These are phyloP conservation scores for Leccinum fuscescens DNA, from an alignment of 1,284 basidiomycete genomes.

Conservation along the genomic window DNA sequence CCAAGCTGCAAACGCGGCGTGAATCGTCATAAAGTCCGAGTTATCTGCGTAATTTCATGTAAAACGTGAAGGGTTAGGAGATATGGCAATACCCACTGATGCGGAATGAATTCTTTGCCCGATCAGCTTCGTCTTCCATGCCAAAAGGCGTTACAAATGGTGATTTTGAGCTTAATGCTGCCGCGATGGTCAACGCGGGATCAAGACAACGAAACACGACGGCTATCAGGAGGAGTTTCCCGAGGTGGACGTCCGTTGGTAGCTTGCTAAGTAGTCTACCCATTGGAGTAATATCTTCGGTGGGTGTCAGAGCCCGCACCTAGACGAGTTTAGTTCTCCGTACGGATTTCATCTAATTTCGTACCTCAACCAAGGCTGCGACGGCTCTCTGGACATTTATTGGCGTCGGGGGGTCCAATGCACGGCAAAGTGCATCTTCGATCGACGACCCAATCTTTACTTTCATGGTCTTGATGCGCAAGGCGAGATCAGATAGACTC, in stretches of 20 bases:
- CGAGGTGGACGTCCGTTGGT: conserved; percentile 95
- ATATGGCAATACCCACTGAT: conserved; percentile 48
- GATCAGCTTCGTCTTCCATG: conserved; percentile 83
- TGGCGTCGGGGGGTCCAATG: conserved; percentile 86
- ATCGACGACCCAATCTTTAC: conserved; percentile 85
- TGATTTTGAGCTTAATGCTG: conserved; percentile 89
- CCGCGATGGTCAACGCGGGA: conserved; percentile 93
- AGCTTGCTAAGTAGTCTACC: conserved; percentile 89
- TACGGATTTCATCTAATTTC: background rate
- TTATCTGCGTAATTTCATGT: conserved; percentile 57
- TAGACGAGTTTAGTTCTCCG: conserved; percentile 29
- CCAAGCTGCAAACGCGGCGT: conserved; percentile 91
- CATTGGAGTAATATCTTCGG: conserved; percentile 94
- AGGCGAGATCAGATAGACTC: conserved; percentile 90
- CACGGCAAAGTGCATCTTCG: conserved; percentile 85
- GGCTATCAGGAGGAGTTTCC: conserved; percentile 89
- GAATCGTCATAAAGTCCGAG: conserved; percentile 95
- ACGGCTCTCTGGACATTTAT: conserved; percentile 93
- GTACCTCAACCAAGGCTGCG: conserved; percentile 87
- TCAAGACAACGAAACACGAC: conserved; percentile 90
- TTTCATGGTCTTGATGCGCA: conserved; percentile 97
- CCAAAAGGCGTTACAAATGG: conserved; percentile 92
- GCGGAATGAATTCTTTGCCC: conserved; percentile 81
- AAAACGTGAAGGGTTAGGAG: background rate
- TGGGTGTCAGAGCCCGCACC: conserved; percentile 81